Evolutionary conservation across 2,329 filamentous ascomycete genomes (phyloP), one percentile per base, ranked within the genome.

Genomic region (Pseudopyricularia javanii): DNA sequence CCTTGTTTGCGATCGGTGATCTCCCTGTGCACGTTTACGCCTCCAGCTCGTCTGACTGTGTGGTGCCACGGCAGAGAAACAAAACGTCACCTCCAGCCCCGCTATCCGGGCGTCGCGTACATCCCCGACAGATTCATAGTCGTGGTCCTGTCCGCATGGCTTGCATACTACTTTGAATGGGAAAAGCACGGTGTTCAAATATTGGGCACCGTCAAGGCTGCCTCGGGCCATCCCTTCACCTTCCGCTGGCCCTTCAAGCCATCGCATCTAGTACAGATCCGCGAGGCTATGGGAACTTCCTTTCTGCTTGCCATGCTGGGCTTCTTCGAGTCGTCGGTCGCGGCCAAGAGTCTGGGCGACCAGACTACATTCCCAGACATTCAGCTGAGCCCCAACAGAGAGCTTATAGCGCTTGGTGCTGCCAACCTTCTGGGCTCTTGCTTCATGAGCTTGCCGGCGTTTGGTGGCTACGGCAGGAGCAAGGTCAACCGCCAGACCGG

Each of bases 281-380:
- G 86, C 22, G 86, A 89, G 56, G 86, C 89, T 35, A 86, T 97
- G 77, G 85, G 88, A 51, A 97, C 93, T 0, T 86, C 89, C 0
- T 95, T 98, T 62, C 75, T 97, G 52, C 95, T 98, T 58, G 89
- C 91, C 1, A 75, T 98, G 24, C 82, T 98, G 0, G 93, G 93
- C n/a, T 98, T 98, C 69, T 98, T 98, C 61, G 93, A 98, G 68
- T 95, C 89, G 3, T 95, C 90, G 0, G 90, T 98, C 12, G 93
- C 93, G 1, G 93, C 93, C 34, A 97, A 97, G 69, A 91, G 88
- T 56, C 72, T 98, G 3, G 86, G 86, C 7, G 79, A 80, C 43
- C 74, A 73, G 50, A 80, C 85, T 57, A 80, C 80, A 9, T 84
- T 96, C 32, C 79, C 87, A 55, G 86, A 83, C 32, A 88, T 96